These are phyloP conservation scores for Amborella trichopoda DNA, from an alignment of 164 flowering plant genomes.

Conservation along the genomic window DNA sequence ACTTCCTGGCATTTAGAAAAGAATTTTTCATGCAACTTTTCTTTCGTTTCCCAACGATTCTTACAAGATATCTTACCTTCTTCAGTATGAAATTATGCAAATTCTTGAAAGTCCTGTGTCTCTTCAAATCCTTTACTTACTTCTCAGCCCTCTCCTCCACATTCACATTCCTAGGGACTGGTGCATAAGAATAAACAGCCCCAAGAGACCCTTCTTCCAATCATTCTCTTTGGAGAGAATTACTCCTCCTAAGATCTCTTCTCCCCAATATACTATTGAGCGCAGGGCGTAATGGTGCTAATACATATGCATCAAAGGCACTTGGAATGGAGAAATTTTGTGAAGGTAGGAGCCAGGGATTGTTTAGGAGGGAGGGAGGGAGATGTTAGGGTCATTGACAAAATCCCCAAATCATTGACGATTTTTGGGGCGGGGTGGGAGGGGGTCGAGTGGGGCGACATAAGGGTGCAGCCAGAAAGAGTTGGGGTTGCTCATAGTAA, in stretches of 20 bases:
- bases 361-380: too few species aligned
- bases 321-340: too few species aligned
- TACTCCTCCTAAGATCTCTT: constrained; percentile 55
- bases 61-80: constrained; percentile 48
- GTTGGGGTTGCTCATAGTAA: too few species aligned
- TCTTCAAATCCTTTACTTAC: constrained; percentile 22
- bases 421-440: too few species aligned
- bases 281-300: constrained; percentile 75
- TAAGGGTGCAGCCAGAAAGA: too few species aligned
- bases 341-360: too few species aligned
- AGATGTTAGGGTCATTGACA: too few species aligned
- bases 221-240: constrained; percentile 54
- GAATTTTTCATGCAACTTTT: too few species aligned
- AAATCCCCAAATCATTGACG: too few species aligned
- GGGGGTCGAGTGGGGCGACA: too few species aligned
- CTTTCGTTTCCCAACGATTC: too few species aligned
- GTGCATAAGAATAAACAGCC: constrained; percentile 66
- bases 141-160: constrained; percentile 29
- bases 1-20: too few species aligned
- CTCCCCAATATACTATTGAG: constrained; percentile 51
- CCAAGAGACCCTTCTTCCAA: constrained; percentile 95
- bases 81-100: constrained; percentile 68
- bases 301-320: constrained; percentile 80
- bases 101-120: constrained; percentile 48
- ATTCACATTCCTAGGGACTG: constrained; percentile 60